Evolutionary conservation across 2,329 filamentous ascomycete genomes (phyloP).

Genomic region (Aspergillus clavatus): DNA sequence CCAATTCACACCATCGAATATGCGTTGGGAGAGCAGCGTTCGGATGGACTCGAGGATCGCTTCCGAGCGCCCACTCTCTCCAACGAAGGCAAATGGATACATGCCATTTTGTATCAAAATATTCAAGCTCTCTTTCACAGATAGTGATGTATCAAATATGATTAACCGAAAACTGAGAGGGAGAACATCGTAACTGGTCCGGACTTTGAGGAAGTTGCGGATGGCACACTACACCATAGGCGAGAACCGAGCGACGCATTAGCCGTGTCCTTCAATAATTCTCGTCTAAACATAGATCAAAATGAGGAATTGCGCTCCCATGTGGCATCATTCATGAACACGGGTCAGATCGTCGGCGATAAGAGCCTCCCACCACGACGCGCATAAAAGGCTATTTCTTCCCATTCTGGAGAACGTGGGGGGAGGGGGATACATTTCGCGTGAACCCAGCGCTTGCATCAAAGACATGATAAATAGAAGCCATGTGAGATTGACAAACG

Average conservation of each 20-base stretch:
- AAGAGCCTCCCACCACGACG: background rate
- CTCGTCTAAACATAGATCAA: background rate
- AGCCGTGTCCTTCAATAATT: constrained; percentile 19
- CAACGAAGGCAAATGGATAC: constrained; percentile 15
- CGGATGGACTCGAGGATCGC: background rate
- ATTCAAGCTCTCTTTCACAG: constrained; percentile 94
- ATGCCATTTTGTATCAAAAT: constrained; percentile 93
- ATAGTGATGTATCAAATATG: constrained; percentile 86
- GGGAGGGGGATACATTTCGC: background rate
- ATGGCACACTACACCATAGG: constrained; percentile 65
- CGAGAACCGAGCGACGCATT: constrained; percentile 17
- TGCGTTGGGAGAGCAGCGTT: background rate
- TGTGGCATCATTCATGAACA: background rate
- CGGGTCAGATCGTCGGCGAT: background rate
- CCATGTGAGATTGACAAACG: background rate
- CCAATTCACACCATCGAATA: constrained; percentile 1
- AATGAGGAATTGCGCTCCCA: background rate
- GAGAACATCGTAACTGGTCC: constrained; percentile 96
- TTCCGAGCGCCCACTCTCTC: background rate
- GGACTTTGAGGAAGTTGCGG: constrained; percentile 90
- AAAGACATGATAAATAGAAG: background rate
- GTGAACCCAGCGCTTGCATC: background rate
- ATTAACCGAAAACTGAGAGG: constrained; percentile 94
- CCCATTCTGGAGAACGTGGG: background rate
- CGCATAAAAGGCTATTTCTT: background rate